phyloP scores from a whole-genome alignment of 495 filamentous ascomycete species.

The Extremus antarcticus region DNA sequence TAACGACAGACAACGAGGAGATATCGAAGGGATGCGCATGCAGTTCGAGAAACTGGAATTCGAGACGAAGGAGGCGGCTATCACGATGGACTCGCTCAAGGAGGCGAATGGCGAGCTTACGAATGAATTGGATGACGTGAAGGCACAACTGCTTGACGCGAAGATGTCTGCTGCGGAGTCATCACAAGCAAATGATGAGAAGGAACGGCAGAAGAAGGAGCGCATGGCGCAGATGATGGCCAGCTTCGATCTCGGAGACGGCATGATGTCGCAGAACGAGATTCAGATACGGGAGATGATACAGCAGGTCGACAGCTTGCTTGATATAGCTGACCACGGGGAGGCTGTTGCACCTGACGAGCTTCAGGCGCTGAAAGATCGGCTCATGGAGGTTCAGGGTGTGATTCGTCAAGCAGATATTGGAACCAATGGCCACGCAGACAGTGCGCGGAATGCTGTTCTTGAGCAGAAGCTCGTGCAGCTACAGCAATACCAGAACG shows the following conservation, averaged over 20 bases:
- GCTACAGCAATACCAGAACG: constrained; percentile 66
- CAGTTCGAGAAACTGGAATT: constrained; percentile 89
- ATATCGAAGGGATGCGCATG: constrained; percentile 89
- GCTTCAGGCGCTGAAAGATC: constrained; percentile 60
- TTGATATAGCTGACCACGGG: constrained; percentile 62
- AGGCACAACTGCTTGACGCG: constrained; percentile 90
- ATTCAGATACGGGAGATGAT: constrained; percentile 70
- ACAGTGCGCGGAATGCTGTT: constrained; percentile 52
- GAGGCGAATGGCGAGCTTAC: constrained; percentile 92
- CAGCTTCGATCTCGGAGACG: constrained; percentile 82
- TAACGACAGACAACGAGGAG: constrained; percentile 71
- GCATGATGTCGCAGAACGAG: constrained; percentile 87
- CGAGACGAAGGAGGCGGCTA: constrained; percentile 89
- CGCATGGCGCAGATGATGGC: constrained; percentile 99
- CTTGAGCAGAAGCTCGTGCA: constrained; percentile 62
- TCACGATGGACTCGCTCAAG: constrained; percentile 95
- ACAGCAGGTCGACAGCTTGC: constrained; percentile 65
- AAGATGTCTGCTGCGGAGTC: constrained; percentile 94
- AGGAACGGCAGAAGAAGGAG: constrained; percentile 96
- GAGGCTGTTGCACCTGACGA: constrained; percentile 74
- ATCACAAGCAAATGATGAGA: constrained; percentile 76
- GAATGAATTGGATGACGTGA: constrained; percentile 82
- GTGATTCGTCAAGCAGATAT: constrained; percentile 89
- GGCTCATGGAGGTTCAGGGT: constrained; percentile 77
- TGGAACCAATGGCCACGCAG: constrained; percentile 51